Evolutionary conservation across 202 grass and related monocot species (phyloP).

Genomic region (Dendrocalamus latiflorus): DNA sequence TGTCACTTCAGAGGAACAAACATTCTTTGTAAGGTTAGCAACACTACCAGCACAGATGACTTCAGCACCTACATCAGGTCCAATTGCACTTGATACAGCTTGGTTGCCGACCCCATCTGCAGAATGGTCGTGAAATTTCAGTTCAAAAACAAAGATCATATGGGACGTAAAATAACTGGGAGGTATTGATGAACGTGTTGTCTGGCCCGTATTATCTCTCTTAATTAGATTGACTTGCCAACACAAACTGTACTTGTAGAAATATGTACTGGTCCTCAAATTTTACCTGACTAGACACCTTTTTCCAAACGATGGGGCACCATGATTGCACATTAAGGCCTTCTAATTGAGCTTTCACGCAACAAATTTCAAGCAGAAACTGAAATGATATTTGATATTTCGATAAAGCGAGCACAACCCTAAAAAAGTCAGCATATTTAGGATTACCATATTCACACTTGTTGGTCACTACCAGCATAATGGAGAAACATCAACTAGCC

Average conservation of each 20-base stretch:
- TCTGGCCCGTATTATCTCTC: not conserved
- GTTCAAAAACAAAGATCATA: slow-evolving; percentile 9
- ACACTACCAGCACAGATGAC: not conserved
- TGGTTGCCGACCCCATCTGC: slow-evolving; percentile 18
- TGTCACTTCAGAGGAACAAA: slow-evolving; percentile 7
- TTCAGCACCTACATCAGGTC: not conserved
- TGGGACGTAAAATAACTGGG: not conserved
- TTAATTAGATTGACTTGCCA: not conserved
- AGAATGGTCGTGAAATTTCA: slow-evolving; percentile 18
- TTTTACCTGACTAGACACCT: not conserved
- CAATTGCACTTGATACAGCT: not conserved
- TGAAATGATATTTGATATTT: not conserved
- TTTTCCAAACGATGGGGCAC: not conserved
- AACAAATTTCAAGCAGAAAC: not conserved
- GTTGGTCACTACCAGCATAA: not conserved
- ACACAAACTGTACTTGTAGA: not conserved
- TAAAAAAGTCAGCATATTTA: not conserved
- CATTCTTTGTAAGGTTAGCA: no score
- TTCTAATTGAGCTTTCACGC: not conserved
- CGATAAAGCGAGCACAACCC: not conserved
- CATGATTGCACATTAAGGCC: not conserved
- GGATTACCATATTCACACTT: not conserved
- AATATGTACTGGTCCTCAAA: not conserved
- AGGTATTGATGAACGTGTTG: not conserved
- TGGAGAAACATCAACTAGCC: not conserved